Evolutionary conservation across 768 basidiomycete species (phyloP), one percentile per base, ranked within the genome.

Genomic region (Phlebiopsis gigantea): DNA sequence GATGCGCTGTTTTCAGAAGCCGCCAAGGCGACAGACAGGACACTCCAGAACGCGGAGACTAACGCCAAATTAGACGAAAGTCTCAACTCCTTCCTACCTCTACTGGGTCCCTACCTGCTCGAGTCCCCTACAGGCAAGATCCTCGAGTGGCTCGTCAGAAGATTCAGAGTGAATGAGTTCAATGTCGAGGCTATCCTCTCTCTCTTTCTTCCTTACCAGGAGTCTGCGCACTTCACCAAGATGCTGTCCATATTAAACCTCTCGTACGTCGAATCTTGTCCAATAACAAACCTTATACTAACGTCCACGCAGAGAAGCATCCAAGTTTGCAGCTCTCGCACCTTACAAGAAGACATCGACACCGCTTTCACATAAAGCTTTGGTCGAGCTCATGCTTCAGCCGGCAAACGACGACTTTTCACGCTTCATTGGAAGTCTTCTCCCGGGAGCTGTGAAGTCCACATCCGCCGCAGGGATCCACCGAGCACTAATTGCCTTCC

Each of bases 161-260:
- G 94, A 56, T 97, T 98, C 72, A 85, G 96, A 68, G 83, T 98
- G 25, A 81, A 98, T 66, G 94, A 98, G 68, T 93, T 98, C 75
- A 97, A 98, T 65, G 78, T 95, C 53, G 80, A 87, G 53, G 78
- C 80, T 22, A 67, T 94, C 25, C 77, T 98, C 5, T 72, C 85
- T 7, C 75, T 93, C 22, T 98, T 98, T 71, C 73, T 98, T 28
- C 97, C 97, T 0, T 98, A 96, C 67, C 93, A 98, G 65, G 92
- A 95, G 62, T 90, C 95, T 4, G 85, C 90, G 0, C 93, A 98
- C 68, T 98, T 98, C 70, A 80, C 88, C 8, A 96, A 97, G 63
- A 91, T 98, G 79, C 76, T 97, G 24, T 83, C 89, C 1, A 93
- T 99, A 63, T 73, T 98, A 53, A 81, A 87, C 63, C 79, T 93